Evolutionary conservation across 805 yeast genomes (phyloP).

Genomic region (Candida jianshihensis): DNA sequence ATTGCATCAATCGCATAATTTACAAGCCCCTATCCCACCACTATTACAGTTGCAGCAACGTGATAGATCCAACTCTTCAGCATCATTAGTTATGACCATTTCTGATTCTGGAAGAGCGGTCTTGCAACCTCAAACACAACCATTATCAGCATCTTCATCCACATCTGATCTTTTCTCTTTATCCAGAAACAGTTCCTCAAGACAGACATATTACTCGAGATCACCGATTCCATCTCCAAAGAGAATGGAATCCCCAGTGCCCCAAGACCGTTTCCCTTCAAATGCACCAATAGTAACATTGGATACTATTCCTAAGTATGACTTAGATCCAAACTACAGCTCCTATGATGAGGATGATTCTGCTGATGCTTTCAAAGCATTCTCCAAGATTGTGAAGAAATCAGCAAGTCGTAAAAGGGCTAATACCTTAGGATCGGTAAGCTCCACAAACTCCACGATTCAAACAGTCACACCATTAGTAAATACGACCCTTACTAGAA

Average conservation of each 20-base stretch:
- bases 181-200: slow-evolving; percentile 7
- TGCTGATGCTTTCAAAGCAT: slow-evolving; percentile 19
- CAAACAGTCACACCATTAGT: neutral
- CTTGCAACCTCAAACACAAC: slow-evolving; percentile 8
- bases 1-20: too few species aligned
- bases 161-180: slow-evolving; percentile 16
- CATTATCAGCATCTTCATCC: slow-evolving; percentile 20
- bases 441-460: slow-evolving; percentile 5
- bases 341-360: slow-evolving; percentile 11
- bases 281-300: neutral
- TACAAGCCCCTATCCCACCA: too few species aligned
- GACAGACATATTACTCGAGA: slow-evolving; percentile 6
- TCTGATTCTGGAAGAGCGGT: slow-evolving; percentile 16
- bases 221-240: slow-evolving; percentile 23
- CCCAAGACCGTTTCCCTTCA: slow-evolving; percentile 5
- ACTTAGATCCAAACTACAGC: slow-evolving; percentile 7
- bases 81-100: slow-evolving; percentile 14
- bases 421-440: slow-evolving; percentile 17
- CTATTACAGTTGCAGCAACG: too few species aligned
- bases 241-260: slow-evolving; percentile 14
- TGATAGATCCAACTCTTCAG: slow-evolving; percentile 10
- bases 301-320: slow-evolving; percentile 5
- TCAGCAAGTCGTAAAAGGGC: slow-evolving; percentile 19
- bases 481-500: slow-evolving; percentile 6
- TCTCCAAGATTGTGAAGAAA: slow-evolving; percentile 15